These are phyloP conservation scores for Penicillium paneum DNA, from an alignment of 2,329 filamentous ascomycete species.

Conservation along the genomic window DNA sequence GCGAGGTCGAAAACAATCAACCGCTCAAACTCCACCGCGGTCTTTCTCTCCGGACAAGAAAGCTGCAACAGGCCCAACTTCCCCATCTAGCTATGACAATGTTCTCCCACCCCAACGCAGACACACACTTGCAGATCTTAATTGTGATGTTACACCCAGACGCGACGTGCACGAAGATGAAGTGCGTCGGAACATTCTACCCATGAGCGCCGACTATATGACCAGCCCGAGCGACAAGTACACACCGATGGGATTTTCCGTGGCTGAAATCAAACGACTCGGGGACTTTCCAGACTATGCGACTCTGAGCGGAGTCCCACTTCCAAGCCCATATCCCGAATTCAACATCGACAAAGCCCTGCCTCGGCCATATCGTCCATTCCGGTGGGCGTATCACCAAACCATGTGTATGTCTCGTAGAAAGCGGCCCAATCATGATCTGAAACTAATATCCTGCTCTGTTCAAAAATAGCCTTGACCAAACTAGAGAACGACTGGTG, in stretches of 20 bases:
- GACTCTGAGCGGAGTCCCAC: slow-evolving; percentile 67
- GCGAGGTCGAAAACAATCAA: slow-evolving; percentile 45
- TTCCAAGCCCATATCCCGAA: slow-evolving; percentile 60
- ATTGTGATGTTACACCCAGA: slow-evolving; percentile 14
- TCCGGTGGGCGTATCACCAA: slow-evolving; percentile 82
- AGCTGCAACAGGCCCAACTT: slow-evolving; percentile 27
- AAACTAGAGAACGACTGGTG: slow-evolving; percentile 82
- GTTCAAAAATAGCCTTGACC: slow-evolving; percentile 57
- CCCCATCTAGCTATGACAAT: slow-evolving; percentile 43
- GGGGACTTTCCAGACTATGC: slow-evolving; percentile 80
- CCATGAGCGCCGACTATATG: slow-evolving; percentile 43
- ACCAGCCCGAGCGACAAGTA: slow-evolving; percentile 43
- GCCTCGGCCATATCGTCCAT: slow-evolving; percentile 74
- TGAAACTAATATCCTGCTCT: neutral
- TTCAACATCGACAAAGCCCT: slow-evolving; percentile 68
- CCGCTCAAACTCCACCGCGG: slow-evolving; percentile 51
- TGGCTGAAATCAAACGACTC: slow-evolving; percentile 65
- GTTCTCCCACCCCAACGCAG: slow-evolving; percentile 55
- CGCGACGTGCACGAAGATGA: slow-evolving; percentile 32
- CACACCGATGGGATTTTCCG: slow-evolving; percentile 67
- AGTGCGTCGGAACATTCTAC: slow-evolving; percentile 36
- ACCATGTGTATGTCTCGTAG: slow-evolving; percentile 71
- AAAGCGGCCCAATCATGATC: neutral
- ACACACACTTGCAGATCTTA: slow-evolving; percentile 41
- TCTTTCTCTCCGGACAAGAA: slow-evolving; percentile 53